A percentile compares a stretch with the other conserved stretches of the same genome.
Evolutionary conservation across 2,329 filamentous ascomycete genomes (phyloP).

Genomic region (Verticillium klebahnii): DNA sequence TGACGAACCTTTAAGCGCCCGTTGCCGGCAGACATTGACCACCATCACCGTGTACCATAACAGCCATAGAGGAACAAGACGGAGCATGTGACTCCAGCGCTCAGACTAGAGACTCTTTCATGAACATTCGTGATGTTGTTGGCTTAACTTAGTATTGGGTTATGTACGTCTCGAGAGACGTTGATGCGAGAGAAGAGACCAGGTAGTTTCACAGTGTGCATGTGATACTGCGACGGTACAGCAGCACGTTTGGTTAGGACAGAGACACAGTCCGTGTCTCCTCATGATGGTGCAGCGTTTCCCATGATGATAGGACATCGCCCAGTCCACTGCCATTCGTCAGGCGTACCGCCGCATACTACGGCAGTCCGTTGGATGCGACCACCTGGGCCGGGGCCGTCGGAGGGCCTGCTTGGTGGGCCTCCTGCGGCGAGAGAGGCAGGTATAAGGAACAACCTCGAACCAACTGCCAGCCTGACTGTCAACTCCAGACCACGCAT

Average conservation of each 20-base stretch:
- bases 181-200: too few relatives aligned
- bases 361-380: too few relatives aligned
- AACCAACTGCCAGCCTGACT: background rate
- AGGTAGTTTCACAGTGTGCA: background rate
- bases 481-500: too few relatives aligned
- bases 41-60: conserved; percentile 32
- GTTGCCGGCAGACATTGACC: conserved; percentile 1
- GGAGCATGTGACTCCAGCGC: conserved; percentile 8
- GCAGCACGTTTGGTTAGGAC: too few relatives aligned
- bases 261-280: too few relatives aligned
- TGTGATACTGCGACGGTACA: background rate
- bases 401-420: background rate
- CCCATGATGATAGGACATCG: too few relatives aligned
- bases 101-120: background rate
- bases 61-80: conserved; percentile 12
- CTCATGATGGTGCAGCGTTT: too few relatives aligned
- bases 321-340: too few relatives aligned
- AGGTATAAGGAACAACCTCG: background rate
- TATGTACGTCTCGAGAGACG: too few relatives aligned
- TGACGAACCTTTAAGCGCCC: conserved; percentile 82
- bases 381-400: background rate
- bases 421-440: background rate
- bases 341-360: too few relatives aligned
- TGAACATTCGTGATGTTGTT: background rate
- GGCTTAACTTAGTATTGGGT: background rate